Conservation (phyloP, 495 filamentous ascomycete genomes). For the Aspergillus affinis region DNA sequence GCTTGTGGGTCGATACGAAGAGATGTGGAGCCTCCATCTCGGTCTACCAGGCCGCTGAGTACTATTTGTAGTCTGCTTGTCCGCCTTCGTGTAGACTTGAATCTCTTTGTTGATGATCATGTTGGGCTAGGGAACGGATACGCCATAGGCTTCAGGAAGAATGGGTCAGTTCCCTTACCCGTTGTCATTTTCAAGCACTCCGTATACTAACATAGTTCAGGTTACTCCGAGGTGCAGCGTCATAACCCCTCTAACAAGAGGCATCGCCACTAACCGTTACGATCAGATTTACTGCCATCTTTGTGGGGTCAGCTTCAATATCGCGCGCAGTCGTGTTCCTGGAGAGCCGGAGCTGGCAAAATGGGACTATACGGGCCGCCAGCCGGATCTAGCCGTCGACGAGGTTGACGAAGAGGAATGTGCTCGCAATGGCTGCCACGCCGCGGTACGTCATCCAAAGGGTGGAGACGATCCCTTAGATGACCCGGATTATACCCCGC, state of each 20-base stretch:
- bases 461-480: conserved; percentile 4
- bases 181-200: not conserved
- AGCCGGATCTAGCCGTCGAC: conserved; percentile 2
- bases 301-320: conserved; percentile 33
- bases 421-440: conserved; percentile 4
- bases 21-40: too few species aligned
- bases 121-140: too few species aligned
- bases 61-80: too few species aligned
- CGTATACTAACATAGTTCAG: not conserved
- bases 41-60: too few species aligned
- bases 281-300: conserved; percentile 22
- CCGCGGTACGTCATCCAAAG: not conserved
- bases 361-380: conserved; percentile 14
- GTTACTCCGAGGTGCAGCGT: conserved; percentile 10
- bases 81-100: too few species aligned
- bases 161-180: not conserved
- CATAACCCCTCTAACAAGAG: too few species aligned
- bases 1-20: too few species aligned
- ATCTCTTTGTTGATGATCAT: too few species aligned
- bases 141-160: too few species aligned
- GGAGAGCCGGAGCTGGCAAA: conserved; percentile 21
- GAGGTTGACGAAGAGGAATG: conserved; percentile 6
- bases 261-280: not conserved
- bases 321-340: conserved; percentile 16
- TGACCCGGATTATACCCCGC: conserved; percentile 5